Evolutionary conservation across 495 filamentous ascomycete genomes (phyloP).

Genomic region (Parathielavia appendiculata): DNA sequence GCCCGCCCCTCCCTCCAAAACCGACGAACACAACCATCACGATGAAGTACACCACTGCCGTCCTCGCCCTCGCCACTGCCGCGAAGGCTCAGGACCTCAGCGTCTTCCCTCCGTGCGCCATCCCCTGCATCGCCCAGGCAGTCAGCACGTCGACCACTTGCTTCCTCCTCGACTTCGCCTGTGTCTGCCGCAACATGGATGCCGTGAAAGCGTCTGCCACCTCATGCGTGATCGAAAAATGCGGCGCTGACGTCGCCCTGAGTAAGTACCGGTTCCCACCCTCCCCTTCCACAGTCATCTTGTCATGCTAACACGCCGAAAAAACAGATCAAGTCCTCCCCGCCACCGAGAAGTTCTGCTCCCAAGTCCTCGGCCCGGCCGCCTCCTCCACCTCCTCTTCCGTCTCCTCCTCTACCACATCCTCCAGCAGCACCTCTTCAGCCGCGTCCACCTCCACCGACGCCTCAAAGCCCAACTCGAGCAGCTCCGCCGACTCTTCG

Average conservation of each 20-base stretch:
- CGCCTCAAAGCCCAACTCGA: no score
- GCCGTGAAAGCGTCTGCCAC: constrained; percentile 32
- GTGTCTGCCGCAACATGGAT: constrained; percentile 40
- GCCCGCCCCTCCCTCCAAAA: background rate
- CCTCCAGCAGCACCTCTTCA: constrained; percentile 1
- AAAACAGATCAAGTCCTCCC: constrained; percentile 36
- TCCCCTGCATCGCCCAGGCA: constrained; percentile 35
- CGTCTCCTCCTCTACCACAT: background rate
- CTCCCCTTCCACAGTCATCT: background rate
- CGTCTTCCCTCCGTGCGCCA: constrained; percentile 39
- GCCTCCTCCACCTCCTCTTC: background rate
- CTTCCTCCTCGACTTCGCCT: constrained; percentile 35
- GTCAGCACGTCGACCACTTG: constrained; percentile 34
- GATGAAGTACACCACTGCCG: constrained; percentile 39
- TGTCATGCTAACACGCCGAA: constrained; percentile 3
- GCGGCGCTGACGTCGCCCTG: constrained; percentile 33
- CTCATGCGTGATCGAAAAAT: constrained; percentile 34
- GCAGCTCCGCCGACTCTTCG: background rate
- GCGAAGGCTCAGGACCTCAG: constrained; percentile 36
- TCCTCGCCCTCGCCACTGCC: constrained; percentile 33
- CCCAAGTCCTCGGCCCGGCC: constrained; percentile 14
- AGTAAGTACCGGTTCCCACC: constrained; percentile 18
- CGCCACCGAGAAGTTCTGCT: constrained; percentile 35
- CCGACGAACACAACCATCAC: constrained; percentile 18
- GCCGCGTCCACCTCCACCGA: constrained; percentile 1